Base-by-base conservation (phyloP, 306 rosid genomes). In the Morella rubra region DNA sequence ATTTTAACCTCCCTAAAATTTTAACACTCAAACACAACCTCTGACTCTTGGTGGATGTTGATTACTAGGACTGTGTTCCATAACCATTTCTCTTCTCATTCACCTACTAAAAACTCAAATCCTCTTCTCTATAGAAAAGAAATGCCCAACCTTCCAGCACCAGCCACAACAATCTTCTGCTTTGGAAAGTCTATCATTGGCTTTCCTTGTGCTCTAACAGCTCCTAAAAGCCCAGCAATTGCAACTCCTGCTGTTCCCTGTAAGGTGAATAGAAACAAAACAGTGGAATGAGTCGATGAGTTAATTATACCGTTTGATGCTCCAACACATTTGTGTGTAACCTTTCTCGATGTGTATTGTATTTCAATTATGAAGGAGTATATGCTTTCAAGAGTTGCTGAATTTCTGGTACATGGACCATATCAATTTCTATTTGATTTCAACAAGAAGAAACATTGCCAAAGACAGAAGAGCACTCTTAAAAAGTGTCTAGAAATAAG, bases 211-310 rank as follows among this genome's bases (percentile, higher is more conserved):
- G 98, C 99, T 86, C 99, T 89, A 61, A 96, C 99, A 78, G 99
- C 98, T 64, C 99, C 96, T 82, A 96, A 85, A 77, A 96, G 99
- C 52, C 99, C 99, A 77, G 99, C 99, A 69, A 92, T 82, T 60
- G 99, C 99, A 74, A 96, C 99, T 79, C 99, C 98, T 27, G 99
- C 99, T 44, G 99, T 96, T 80, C 99, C 99, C 99, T 96, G 82
- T 52, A 19, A 44, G 76, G 72, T 66, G 18, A 80, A 49, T 73
- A 85, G 73, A 59, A 53, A 60, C 61, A 62, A 73, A 44, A 70
- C 78, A 51, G 45, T 64, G 79, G 42, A 70, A 64, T 27, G 51
- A 8, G 14, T 8, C 51, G 1, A 27, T 27, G 32, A 27, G 32
- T 27, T 27, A 27, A 27, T 27, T 27, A 27, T 27, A 27, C 32